Conservation (phyloP, 805 yeast species). For the Kodamaea restingae region DNA sequence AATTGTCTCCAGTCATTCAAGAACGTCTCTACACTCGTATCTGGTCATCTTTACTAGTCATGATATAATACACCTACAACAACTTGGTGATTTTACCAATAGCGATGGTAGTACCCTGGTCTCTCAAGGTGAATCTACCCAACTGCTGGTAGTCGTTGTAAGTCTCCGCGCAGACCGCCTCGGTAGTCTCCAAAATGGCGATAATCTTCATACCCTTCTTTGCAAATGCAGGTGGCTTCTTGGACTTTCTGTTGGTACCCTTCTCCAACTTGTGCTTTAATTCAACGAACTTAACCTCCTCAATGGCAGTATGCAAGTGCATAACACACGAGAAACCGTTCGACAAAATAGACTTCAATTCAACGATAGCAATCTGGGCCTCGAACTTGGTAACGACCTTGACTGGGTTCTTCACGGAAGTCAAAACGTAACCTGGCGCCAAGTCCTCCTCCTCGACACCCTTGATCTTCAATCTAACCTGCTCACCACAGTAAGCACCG, state of each 20-base stretch:
- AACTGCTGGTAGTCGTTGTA: slow-evolving; percentile 90
- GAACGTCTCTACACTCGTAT: too few relatives aligned
- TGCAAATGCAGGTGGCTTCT: slow-evolving; percentile 97
- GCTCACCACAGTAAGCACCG: slow-evolving; percentile 92
- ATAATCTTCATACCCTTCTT: slow-evolving; percentile 98
- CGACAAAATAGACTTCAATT: slow-evolving; percentile 88
- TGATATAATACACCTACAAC: slow-evolving; percentile 36
- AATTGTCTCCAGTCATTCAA: too few relatives aligned
- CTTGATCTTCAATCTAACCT: slow-evolving; percentile 86
- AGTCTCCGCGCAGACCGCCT: slow-evolving; percentile 91
- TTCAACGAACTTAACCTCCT: slow-evolving; percentile 80
- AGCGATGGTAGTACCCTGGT: slow-evolving; percentile 97
- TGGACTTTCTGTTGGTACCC: slow-evolving; percentile 94
- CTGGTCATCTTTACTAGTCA: too few relatives aligned
- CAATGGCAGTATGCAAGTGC: slow-evolving; percentile 98
- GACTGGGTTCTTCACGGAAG: slow-evolving; percentile 83
- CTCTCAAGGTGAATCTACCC: slow-evolving; percentile 97
- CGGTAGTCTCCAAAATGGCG: slow-evolving; percentile 80
- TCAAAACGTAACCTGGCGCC: slow-evolving; percentile 84
- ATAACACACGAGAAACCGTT: slow-evolving; percentile 96
- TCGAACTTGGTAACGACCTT: slow-evolving; percentile 87
- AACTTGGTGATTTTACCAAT: slow-evolving; percentile 96
- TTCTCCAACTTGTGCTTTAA: slow-evolving; percentile 91
- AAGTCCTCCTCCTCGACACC: slow-evolving; percentile 98
- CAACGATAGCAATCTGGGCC: slow-evolving; percentile 96